Evolutionary conservation across 352 stramenopile genomes (phyloP).

Genomic region (Albugo laibachii): DNA sequence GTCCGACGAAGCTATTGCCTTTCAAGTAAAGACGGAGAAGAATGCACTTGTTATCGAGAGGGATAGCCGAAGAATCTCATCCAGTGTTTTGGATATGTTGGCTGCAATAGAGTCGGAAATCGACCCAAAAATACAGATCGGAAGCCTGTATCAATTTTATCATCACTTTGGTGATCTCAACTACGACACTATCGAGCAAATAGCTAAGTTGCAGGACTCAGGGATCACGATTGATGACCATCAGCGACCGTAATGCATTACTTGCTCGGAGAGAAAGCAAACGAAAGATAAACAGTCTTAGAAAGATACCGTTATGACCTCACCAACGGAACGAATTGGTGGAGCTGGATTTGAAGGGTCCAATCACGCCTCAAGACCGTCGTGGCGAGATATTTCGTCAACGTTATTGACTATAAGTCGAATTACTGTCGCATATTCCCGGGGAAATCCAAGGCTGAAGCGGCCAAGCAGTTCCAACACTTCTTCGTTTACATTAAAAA

Average conservation of each 20-base stretch:
- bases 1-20: neutral
- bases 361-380: too few relatives aligned
- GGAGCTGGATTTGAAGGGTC: neutral
- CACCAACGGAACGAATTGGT: neutral
- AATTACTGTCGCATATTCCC: too few relatives aligned
- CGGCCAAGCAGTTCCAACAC: too few relatives aligned
- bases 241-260: neutral
- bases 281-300: neutral
- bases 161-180: neutral
- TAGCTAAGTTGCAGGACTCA: neutral
- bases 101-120: neutral
- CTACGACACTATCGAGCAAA: neutral
- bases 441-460: too few relatives aligned
- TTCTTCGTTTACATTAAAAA: too few relatives aligned
- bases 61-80: neutral
- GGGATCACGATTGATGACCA: neutral
- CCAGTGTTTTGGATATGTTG: too few relatives aligned
- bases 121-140: neutral
- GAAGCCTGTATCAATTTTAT: neutral
- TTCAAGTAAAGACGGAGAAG: neutral
- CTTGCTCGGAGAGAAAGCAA: neutral
- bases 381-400: too few relatives aligned
- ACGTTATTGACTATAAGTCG: too few relatives aligned
- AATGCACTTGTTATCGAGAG: neutral
- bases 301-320: neutral